Evolutionary conservation across 306 rosid genomes (phyloP), one percentile per base, ranked within the genome.

Genomic region (Cyamopsis tetragonoloba): DNA sequence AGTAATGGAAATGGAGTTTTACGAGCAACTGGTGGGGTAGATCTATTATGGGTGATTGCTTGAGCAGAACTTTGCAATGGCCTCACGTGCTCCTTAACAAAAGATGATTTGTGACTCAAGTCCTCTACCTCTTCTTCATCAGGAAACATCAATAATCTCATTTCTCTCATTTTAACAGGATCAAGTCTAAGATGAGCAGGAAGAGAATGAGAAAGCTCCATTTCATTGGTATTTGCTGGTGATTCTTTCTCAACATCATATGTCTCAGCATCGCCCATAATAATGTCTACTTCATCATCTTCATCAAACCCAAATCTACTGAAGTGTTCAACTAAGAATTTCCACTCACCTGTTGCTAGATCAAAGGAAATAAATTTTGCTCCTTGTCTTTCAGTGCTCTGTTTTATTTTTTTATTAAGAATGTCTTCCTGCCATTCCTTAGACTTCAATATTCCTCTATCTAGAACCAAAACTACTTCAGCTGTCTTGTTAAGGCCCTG

Each of bases 111-210:
- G 27, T 51, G 80, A 59, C 62, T 31, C 12, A 72, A 56, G 26
- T 81, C 91, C 68, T 86, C 91, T 4, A 55, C 69, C 7, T 74
- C 87, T 57, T 89, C 87, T 34, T 72, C 87, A 43, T 71, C 71
- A 12, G 79, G 86, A 81, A 90, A 90, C 96, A 93, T 93, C 77
- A 93, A 75, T 79, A 88, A 77, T 82, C 85, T 86, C 99, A 93
- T 88, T 77, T 89, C 97, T 73, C 85, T 88, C 99, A 90, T 83
- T 82, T 85, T 90, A 59, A 77, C 47, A 2, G 99, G 99, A 66
- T 93, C 97, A 70, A 93, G 97, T 70, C 97, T 89, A 64, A 90
- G 97, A 80, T 93, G 97, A 62, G 96, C 81, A 13, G 99, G 97
- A 56, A 90, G 96, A 48, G 99, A 88, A 85, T 89, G 97, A 41